Conservation (phyloP, 1,139 yeast species). For the Kluyveromyces sp. region DNA sequence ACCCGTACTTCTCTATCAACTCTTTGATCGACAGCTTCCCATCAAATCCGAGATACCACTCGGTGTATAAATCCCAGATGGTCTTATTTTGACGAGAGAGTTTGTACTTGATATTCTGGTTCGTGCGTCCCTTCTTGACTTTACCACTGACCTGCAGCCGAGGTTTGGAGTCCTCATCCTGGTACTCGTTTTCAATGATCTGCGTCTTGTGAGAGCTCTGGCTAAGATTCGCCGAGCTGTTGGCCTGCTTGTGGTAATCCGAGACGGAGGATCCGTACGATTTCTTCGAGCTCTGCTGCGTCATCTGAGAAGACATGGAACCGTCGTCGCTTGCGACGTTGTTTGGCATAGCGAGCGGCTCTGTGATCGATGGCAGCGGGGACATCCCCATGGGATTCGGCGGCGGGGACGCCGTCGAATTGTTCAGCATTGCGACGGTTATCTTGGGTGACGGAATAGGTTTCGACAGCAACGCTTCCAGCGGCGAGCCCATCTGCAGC, state of each 20-base stretch:
- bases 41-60: constrained; percentile 33
- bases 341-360: too few relatives aligned
- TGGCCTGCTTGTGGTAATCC: too few relatives aligned
- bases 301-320: too few relatives aligned
- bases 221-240: too few relatives aligned
- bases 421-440: constrained; percentile 11
- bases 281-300: too few relatives aligned
- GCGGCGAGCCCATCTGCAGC: constrained; percentile 11
- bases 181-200: too few relatives aligned
- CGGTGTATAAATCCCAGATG: constrained; percentile 33
- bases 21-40: constrained; percentile 30
- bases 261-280: too few relatives aligned
- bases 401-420: constrained; percentile 10
- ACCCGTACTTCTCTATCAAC: constrained; percentile 31
- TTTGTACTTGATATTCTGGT: constrained; percentile 28
- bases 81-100: constrained; percentile 33
- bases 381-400: constrained; percentile 8
- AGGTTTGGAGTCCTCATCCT: too few relatives aligned
- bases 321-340: too few relatives aligned
- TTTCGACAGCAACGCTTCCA: constrained; percentile 27
- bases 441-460: constrained; percentile 24
- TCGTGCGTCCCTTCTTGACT: too few relatives aligned
- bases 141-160: too few relatives aligned
- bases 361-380: not conserved
- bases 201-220: too few relatives aligned